These are phyloP conservation scores for Brasenia schreberi DNA, from an alignment of 164 flowering plant species.

Conservation along the genomic window DNA sequence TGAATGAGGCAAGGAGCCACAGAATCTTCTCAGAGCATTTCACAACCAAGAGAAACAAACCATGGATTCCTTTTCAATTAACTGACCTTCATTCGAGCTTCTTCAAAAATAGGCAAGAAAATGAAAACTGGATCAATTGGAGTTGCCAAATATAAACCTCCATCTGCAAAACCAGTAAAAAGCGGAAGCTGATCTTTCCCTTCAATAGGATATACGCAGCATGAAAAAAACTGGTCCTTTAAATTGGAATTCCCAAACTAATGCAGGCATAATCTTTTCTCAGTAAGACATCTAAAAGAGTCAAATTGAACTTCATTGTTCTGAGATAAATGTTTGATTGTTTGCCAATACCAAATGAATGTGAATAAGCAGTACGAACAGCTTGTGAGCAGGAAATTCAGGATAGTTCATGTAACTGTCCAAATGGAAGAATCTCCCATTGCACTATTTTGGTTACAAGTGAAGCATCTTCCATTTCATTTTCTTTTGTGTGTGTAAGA, in stretches of 20 bases:
- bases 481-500: too few relatives aligned
- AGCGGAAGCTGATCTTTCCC: neutral
- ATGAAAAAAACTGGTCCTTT: neutral
- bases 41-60: too few relatives aligned
- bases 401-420: too few relatives aligned
- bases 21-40: too few relatives aligned
- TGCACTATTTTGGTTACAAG: too few relatives aligned
- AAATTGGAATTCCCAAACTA: neutral
- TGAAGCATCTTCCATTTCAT: too few relatives aligned
- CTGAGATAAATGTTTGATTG: too few relatives aligned
- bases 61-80: neutral
- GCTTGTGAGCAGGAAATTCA: too few relatives aligned
- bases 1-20: too few relatives aligned
- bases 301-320: neutral
- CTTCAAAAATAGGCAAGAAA: slow-evolving; percentile 79
- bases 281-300: neutral
- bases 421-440: too few relatives aligned
- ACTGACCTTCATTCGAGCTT: slow-evolving; percentile 94
- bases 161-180: slow-evolving; percentile 34
- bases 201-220: neutral
- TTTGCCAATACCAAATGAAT: too few relatives aligned
- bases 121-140: slow-evolving; percentile 92
- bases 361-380: too few relatives aligned
- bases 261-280: neutral
- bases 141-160: slow-evolving; percentile 66